These are phyloP conservation scores for Aspergillus affinis DNA, from an alignment of 495 filamentous ascomycete genomes.

Conservation along the genomic window DNA sequence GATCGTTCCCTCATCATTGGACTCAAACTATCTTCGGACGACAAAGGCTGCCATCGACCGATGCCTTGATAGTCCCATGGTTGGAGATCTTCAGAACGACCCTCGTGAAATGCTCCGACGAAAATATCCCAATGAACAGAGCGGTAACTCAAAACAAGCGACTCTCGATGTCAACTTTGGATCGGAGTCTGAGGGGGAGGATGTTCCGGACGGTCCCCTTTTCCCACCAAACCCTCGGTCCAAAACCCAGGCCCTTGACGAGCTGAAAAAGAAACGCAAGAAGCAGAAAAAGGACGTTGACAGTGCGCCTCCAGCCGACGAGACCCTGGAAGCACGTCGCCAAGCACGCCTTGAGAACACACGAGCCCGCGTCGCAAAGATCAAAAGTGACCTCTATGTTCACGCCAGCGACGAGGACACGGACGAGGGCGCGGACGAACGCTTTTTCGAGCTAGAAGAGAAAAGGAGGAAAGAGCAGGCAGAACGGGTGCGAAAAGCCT, in stretches of 20 bases:
- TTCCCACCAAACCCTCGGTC: conserved; percentile 60
- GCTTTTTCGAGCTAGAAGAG: conserved; percentile 73
- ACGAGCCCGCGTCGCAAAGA: conserved; percentile 64
- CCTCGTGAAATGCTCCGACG: conserved; percentile 76
- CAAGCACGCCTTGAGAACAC: conserved; percentile 56
- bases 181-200: conserved; percentile 61
- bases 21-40: conserved; percentile 61
- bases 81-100: conserved; percentile 61
- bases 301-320: conserved; percentile 48
- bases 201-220: conserved; percentile 60
- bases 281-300: conserved; percentile 42
- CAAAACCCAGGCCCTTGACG: conserved; percentile 48
- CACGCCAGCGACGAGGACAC: conserved; percentile 76
- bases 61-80: conserved; percentile 65
- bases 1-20: conserved; percentile 69
- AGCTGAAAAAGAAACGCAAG: conserved; percentile 54
- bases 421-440: conserved; percentile 62
- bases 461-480: conserved; percentile 51
- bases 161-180: conserved; percentile 52
- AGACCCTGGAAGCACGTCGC: conserved; percentile 49
- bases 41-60: conserved; percentile 63
- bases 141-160: conserved; percentile 39
- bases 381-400: conserved; percentile 83
- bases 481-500: conserved; percentile 46
- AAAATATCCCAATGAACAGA: conserved; percentile 52